Conservation (phyloP, 1,284 basidiomycete genomes). For the Puccinia novopanici region DNA sequence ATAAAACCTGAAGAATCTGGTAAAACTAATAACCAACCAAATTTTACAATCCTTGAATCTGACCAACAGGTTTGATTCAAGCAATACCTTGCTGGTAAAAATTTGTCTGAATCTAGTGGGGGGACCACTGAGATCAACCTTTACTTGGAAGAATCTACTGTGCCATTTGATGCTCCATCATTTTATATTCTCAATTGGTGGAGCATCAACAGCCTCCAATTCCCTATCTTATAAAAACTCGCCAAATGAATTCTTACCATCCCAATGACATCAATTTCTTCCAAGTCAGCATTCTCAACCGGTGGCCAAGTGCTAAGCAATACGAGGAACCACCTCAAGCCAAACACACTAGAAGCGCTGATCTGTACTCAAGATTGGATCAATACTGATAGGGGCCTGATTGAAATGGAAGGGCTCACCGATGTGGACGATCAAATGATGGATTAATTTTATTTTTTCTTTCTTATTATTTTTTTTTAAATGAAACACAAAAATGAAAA, state of each 20-base stretch:
- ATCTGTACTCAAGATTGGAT: conserved; percentile 22
- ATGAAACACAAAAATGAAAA: too few relatives aligned
- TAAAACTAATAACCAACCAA: too few relatives aligned
- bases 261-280: conserved; percentile 5
- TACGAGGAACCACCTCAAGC: neutral
- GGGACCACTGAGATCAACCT: neutral
- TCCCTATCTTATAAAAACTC: neutral
- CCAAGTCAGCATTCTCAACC: conserved; percentile 8
- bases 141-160: neutral
- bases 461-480: too few relatives aligned
- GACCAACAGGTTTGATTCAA: too few relatives aligned
- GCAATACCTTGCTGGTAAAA: too few relatives aligned
- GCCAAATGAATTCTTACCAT: neutral
- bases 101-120: too few relatives aligned
- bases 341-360: neutral
- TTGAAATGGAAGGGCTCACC: too few relatives aligned
- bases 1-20: too few relatives aligned
- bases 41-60: too few relatives aligned
- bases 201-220: neutral
- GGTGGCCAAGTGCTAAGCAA: conserved; percentile 3
- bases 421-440: too few relatives aligned
- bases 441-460: too few relatives aligned
- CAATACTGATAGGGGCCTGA: neutral
- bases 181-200: conserved; percentile 17
- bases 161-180: neutral